phyloP scores from a whole-genome alignment of 129 eudicot genomes.

The Lonicera japonica region DNA sequence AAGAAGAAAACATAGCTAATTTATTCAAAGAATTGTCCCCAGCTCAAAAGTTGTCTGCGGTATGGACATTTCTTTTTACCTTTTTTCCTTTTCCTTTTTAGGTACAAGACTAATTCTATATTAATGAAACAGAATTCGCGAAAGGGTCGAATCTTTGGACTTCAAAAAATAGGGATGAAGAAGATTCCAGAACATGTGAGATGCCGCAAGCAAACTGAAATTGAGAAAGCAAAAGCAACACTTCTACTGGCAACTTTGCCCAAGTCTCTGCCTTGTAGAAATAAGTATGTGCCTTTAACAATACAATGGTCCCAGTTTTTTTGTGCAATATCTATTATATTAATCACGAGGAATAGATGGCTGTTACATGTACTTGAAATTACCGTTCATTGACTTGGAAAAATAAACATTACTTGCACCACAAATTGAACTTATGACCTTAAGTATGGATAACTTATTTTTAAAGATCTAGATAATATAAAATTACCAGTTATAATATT shows the following conservation, averaged over 20 bases:
- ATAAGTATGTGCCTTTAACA: constrained; percentile 55
- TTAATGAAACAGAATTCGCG: constrained; percentile 53
- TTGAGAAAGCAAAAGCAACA: constrained; percentile 93
- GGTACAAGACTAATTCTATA: constrained; percentile 1
- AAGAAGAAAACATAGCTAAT: constrained; percentile 42
- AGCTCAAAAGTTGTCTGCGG: constrained; percentile 74
- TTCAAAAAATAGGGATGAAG: constrained; percentile 81
- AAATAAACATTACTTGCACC: no score
- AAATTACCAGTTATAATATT: no score
- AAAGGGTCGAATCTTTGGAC: constrained; percentile 78
- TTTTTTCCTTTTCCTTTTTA: constrained; percentile 4
- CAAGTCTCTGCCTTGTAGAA: constrained; percentile 86
- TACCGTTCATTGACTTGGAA: no score
- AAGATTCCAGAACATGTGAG: constrained; percentile 85
- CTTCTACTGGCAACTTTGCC: constrained; percentile 88
- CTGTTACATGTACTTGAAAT: no score
- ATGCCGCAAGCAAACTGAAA: constrained; percentile 79
- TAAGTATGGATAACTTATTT: no score
- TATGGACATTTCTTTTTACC: constrained; percentile 19
- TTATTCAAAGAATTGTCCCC: constrained; percentile 34
- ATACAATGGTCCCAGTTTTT: no score
- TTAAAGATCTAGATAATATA: no score
- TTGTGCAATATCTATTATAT: no score
- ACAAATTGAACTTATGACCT: no score
- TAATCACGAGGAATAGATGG: no score